phyloP scores from a whole-genome alignment of 2,329 filamentous ascomycete genomes.

The Graphiopsis chlorocephala region DNA sequence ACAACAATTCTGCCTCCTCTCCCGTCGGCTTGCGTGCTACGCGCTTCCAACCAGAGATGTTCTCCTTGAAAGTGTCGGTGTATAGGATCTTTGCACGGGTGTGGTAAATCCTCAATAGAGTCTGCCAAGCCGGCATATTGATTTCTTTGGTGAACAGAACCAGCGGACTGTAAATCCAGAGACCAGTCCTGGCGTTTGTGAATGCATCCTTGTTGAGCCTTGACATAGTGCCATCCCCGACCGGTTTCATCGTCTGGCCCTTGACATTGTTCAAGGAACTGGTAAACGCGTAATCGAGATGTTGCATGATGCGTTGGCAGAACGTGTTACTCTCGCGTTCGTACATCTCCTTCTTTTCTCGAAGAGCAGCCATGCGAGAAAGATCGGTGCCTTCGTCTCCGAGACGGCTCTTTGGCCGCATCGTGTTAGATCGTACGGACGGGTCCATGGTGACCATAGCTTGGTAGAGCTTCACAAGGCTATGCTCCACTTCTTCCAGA shows the following conservation, averaged over 20 bases:
- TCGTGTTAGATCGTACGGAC: constrained; percentile 55
- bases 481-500: constrained; percentile 72
- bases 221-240: constrained; percentile 37
- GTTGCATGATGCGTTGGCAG: constrained; percentile 73
- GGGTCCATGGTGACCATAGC: constrained; percentile 94
- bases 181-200: constrained; percentile 65
- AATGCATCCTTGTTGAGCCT: constrained; percentile 67
- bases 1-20: constrained; percentile 59
- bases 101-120: constrained; percentile 76
- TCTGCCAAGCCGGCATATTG: constrained; percentile 77
- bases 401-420: constrained; percentile 43
- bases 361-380: constrained; percentile 85
- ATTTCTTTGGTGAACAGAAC: constrained; percentile 87
- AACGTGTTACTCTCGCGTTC: constrained; percentile 72
- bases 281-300: constrained; percentile 78
- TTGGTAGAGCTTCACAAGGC: constrained; percentile 80
- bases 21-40: constrained; percentile 32
- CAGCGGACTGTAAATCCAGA: constrained; percentile 87
- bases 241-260: constrained; percentile 32
- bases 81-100: constrained; percentile 73
- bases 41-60: constrained; percentile 68
- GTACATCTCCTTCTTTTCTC: constrained; percentile 92
- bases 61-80: constrained; percentile 75
- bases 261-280: constrained; percentile 61
- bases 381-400: constrained; percentile 69